Evolutionary conservation across 495 filamentous ascomycete species (phyloP).

Genomic region (Trichoderma gamsii): DNA sequence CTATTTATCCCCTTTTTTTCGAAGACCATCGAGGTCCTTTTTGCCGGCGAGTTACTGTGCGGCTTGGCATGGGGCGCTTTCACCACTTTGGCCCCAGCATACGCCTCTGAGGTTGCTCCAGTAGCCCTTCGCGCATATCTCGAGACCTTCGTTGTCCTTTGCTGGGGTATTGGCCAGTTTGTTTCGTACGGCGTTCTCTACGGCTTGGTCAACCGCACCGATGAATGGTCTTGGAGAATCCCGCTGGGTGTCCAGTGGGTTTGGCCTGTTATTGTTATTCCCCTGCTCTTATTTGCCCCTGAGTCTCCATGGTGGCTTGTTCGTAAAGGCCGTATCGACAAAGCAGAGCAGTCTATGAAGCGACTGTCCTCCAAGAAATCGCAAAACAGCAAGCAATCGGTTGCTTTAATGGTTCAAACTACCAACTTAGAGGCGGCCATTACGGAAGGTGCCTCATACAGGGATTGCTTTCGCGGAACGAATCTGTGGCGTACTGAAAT

Average conservation of each 20-base stretch:
- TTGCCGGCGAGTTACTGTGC: conserved; percentile 41
- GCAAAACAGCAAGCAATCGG: conserved; percentile 33
- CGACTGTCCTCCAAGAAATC: conserved; percentile 30
- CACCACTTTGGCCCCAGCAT: conserved; percentile 43
- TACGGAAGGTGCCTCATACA: conserved; percentile 26
- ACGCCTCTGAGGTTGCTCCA: conserved; percentile 41
- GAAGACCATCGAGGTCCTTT: conserved; percentile 34
- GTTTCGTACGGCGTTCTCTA: conserved; percentile 42
- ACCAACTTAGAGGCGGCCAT: conserved; percentile 24
- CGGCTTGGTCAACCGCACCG: conserved; percentile 31
- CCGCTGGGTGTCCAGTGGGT: conserved; percentile 46
- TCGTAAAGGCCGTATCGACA: conserved; percentile 35
- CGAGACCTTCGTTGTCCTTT: conserved; percentile 11
- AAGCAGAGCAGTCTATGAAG: conserved; percentile 33
- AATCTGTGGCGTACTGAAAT: conserved; percentile 44
- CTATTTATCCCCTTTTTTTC: conserved; percentile 46
- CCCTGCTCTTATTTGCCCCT: conserved; percentile 39
- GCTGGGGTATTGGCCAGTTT: conserved; percentile 41
- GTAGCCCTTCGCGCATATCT: conserved; percentile 38
- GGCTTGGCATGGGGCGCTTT: conserved; percentile 49
- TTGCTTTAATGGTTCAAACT: conserved; percentile 33
- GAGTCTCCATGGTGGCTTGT: conserved; percentile 48
- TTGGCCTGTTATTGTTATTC: conserved; percentile 36
- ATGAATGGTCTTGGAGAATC: conserved; percentile 38
- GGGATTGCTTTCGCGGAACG: conserved; percentile 40